Evolutionary conservation across 192 early-diverging fungal species (phyloP).

Genomic region (Umbelopsis isabellina): DNA sequence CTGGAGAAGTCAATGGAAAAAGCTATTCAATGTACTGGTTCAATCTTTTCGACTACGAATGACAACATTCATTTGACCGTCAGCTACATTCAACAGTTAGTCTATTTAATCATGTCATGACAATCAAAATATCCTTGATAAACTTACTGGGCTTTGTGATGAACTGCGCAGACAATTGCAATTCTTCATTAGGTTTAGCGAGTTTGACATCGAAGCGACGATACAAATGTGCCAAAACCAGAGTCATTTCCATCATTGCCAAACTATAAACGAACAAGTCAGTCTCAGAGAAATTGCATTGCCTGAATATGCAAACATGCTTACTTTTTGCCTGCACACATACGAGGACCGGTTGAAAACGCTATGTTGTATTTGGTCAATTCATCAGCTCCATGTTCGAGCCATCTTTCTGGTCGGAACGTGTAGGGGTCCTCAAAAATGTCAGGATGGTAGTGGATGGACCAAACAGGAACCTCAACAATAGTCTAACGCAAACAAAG

Average conservation of each 20-base stretch:
- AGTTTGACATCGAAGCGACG: constrained; percentile 7
- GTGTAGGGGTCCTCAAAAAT: neutral
- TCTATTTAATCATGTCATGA: too few species aligned
- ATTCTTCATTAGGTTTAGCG: neutral
- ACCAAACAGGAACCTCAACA: constrained; percentile 4
- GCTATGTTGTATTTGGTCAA: neutral
- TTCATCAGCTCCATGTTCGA: constrained; percentile 1
- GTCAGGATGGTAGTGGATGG: neutral
- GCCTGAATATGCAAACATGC: neutral
- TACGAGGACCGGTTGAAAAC: constrained; percentile 20
- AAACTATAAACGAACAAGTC: neutral
- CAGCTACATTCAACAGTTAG: too few species aligned
- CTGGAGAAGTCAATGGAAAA: too few species aligned
- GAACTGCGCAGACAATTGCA: neutral
- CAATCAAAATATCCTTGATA: neutral
- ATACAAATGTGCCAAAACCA: neutral
- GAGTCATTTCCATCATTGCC: constrained; percentile 20
- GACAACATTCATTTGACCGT: too few species aligned
- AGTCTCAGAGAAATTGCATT: neutral
- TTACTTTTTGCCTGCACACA: constrained; percentile 22
- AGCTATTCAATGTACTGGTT: too few species aligned
- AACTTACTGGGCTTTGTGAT: constrained; percentile 5
- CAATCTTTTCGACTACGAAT: too few species aligned
- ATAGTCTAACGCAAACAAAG: neutral
- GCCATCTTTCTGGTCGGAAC: constrained; percentile 19